Evolutionary conservation across 768 basidiomycete species (phyloP), one percentile per base, ranked within the genome.

Genomic region (Sporobolomyces phaffii): DNA sequence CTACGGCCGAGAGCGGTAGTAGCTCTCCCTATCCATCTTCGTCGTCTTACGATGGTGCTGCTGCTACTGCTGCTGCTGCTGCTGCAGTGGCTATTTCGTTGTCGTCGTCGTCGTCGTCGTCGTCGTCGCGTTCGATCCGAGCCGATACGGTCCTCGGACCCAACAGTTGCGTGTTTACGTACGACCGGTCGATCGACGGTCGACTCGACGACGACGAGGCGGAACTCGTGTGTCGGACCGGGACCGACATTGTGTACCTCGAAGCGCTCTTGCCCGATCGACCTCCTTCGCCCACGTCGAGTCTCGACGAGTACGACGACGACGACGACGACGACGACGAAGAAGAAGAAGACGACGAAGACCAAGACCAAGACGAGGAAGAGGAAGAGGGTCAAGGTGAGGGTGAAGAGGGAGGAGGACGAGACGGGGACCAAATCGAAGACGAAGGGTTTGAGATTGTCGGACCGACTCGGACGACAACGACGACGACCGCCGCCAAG

Each of bases 81-180:
- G n/a, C n/a, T n/a, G n/a, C n/a, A n/a, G n/a, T n/a, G n/a, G n/a
- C n/a, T n/a, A n/a, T n/a, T n/a, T n/a, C n/a, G n/a, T n/a, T n/a
- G n/a, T 38, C 38, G 38, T 17, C 38, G 38, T 17, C 38, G 38
- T 24, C 29, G 24, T 18, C 43, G 8, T 3, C 15, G 18, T 29
- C 41, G 41, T 8, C 31, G n/a, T 20, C 33, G 18, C 24, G 29
- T 33, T 34, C 44, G 18, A 17, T 62, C n/a, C 7, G 10, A 1
- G 68, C 68, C 1, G 60, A 66, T 33, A 28, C 50, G n/a, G 50
- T 73, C 13, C 59, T 73, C 45, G 72, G 72, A 2, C 62, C 72
- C 1, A 56, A 63, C 20, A 48, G 43, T 31, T 70, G 69, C 45
- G 50, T 73, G n/a, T 70, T 68, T 29, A 73, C 72, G 5, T 70